phyloP scores from a whole-genome alignment of 1,139 yeast species.

The Saccharomyces hybrid region DNA sequence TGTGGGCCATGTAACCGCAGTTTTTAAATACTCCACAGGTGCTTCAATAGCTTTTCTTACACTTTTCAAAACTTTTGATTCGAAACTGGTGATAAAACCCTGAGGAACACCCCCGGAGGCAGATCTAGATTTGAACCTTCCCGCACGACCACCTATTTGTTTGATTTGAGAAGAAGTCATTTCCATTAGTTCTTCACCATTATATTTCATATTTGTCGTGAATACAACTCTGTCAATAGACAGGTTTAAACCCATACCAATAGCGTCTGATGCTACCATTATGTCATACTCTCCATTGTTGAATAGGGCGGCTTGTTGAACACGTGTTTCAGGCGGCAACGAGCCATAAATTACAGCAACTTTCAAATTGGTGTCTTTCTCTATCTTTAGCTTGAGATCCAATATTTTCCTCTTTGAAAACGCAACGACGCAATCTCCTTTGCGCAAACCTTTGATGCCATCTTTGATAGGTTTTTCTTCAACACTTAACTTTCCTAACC shows the following conservation, averaged over 20 bases:
- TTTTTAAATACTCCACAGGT: conserved; percentile 41
- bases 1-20: conserved; percentile 68
- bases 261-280: conserved; percentile 90
- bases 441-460: conserved; percentile 36
- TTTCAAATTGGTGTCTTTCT: conserved; percentile 48
- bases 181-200: conserved; percentile 47
- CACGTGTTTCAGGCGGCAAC: conserved; percentile 89
- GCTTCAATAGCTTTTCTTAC: conserved; percentile 41
- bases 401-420: conserved; percentile 71
- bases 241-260: conserved; percentile 94
- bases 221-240: conserved; percentile 76
- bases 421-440: conserved; percentile 87
- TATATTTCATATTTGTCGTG: conserved; percentile 57
- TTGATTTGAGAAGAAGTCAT: conserved; percentile 63
- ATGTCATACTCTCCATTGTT: conserved; percentile 70
- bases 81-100: conserved; percentile 58
- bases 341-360: conserved; percentile 95
- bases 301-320: conserved; percentile 73
- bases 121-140: conserved; percentile 47
- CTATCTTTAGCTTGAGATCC: conserved; percentile 58
- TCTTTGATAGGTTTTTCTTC: conserved; percentile 37
- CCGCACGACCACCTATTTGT: conserved; percentile 97
- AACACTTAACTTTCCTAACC: conserved; percentile 67
- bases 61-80: conserved; percentile 37
- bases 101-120: conserved; percentile 25